Conservation (phyloP, 495 filamentous ascomycete species). For the Hypoxylon crocopeplum region DNA sequence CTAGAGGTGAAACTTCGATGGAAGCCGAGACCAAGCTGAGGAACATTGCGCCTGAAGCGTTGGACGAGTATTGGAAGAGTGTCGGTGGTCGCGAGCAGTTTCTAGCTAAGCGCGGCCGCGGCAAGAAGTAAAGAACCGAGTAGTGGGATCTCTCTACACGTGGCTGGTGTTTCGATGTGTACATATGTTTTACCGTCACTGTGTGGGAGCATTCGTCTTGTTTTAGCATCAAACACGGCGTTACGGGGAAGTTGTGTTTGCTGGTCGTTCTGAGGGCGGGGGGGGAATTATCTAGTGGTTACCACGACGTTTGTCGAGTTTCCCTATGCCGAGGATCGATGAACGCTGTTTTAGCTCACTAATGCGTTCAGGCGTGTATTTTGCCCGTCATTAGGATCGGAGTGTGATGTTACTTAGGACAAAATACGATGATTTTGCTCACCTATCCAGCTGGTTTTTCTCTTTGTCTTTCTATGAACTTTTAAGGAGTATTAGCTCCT, state of each 20-base stretch:
- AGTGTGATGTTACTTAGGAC: no score
- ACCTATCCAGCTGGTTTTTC: no score
- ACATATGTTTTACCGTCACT: background rate
- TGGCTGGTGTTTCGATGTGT: no score
- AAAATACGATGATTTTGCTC: no score
- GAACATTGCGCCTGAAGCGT: constrained; percentile 26
- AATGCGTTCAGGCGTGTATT: no score
- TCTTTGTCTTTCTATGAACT: no score
- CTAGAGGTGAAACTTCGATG: constrained; percentile 36
- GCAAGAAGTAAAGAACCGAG: constrained; percentile 30
- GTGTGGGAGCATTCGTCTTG: constrained; percentile 7
- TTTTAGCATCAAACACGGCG: constrained; percentile 24
- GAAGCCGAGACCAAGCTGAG: constrained; percentile 38
- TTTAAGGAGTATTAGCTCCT: no score
- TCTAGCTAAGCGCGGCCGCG: constrained; percentile 33
- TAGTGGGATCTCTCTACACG: background rate
- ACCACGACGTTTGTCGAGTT: background rate
- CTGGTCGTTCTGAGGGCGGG: background rate
- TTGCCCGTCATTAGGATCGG: no score
- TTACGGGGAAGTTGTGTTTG: constrained; percentile 6
- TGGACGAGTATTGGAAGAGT: constrained; percentile 37
- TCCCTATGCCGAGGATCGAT: no score
- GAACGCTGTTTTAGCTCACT: no score
- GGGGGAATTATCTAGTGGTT: background rate
- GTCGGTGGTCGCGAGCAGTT: constrained; percentile 34